A percentile compares a stretch with the other conserved stretches of the same genome.
Conservation (phyloP, 2,329 filamentous ascomycete species). For the Byssothecium circinans region DNA sequence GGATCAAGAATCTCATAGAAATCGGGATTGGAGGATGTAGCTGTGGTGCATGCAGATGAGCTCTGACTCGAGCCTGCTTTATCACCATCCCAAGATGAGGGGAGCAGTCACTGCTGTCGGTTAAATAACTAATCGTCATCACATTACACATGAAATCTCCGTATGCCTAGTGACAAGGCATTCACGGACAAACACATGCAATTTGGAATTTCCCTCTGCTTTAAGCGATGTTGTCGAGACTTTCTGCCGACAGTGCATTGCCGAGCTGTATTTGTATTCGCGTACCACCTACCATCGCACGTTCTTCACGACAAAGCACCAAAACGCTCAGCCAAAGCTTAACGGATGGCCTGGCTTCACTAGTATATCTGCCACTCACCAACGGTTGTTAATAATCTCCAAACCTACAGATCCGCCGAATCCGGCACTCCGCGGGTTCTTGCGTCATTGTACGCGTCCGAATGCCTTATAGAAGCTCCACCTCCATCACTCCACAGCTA, state of each 20-base stretch:
- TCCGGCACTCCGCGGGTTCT: not conserved
- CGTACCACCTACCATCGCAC: not conserved
- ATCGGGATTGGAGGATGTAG: too few relatives aligned
- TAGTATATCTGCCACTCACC: slow-evolving; percentile 6
- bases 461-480: too few relatives aligned
- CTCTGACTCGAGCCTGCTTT: too few relatives aligned
- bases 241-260: slow-evolving; percentile 9
- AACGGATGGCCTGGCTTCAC: not conserved
- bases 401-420: not conserved
- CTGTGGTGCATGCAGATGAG: too few relatives aligned
- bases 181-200: slow-evolving; percentile 6
- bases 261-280: slow-evolving; percentile 8
- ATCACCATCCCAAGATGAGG: too few relatives aligned
- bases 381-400: not conserved
- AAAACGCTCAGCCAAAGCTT: not conserved
- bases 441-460: slow-evolving; percentile 7
- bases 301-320: slow-evolving; percentile 1
- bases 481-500: not conserved
- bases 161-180: not conserved
- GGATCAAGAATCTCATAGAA: too few relatives aligned
- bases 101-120: too few relatives aligned
- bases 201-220: slow-evolving; percentile 5
- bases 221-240: not conserved
- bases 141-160: too few relatives aligned
- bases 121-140: too few relatives aligned